A percentile compares a stretch with the other conserved stretches of the same genome.
Conservation (phyloP, 2,329 filamentous ascomycete genomes). For the Chrysoporthe puriensis region DNA sequence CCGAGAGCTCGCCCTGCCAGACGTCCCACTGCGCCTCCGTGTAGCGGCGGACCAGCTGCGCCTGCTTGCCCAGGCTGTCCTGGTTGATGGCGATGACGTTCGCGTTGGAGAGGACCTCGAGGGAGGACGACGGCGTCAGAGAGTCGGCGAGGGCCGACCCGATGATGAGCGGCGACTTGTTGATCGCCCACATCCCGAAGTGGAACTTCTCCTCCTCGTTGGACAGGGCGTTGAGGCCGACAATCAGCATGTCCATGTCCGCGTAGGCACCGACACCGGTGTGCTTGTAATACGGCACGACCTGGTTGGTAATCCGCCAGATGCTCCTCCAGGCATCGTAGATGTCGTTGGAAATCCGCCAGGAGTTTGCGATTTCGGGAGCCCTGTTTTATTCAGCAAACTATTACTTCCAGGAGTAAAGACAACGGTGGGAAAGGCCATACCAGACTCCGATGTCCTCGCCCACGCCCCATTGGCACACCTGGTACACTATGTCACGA, state of each 20-base stretch:
- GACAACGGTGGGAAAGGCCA: neutral
- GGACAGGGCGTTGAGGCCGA: constrained; percentile 51
- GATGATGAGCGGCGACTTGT: constrained; percentile 55
- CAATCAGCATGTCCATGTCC: constrained; percentile 56
- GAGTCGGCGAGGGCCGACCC: constrained; percentile 47
- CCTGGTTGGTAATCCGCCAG: constrained; percentile 56
- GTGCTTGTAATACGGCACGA: constrained; percentile 49
- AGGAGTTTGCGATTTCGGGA: constrained; percentile 49
- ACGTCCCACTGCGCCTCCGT: constrained; percentile 55
- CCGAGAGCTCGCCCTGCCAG: constrained; percentile 53
- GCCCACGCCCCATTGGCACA: constrained; percentile 59
- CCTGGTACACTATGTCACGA: constrained; percentile 51
- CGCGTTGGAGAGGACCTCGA: constrained; percentile 51
- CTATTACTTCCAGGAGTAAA: no score
- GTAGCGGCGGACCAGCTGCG: constrained; percentile 52
- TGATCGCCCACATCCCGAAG: constrained; percentile 56
- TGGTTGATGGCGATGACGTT: constrained; percentile 63
- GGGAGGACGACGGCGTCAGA: constrained; percentile 43
- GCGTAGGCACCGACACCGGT: constrained; percentile 52
- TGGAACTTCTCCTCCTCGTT: constrained; percentile 54
- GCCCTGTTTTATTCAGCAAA: constrained; percentile 37
- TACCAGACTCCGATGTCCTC: constrained; percentile 50
- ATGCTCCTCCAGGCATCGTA: constrained; percentile 54
- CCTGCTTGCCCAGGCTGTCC: constrained; percentile 55
- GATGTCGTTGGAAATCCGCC: constrained; percentile 59